Evolutionary conservation across 2,329 filamentous ascomycete genomes (phyloP).

Genomic region (Penicillium sp.): DNA sequence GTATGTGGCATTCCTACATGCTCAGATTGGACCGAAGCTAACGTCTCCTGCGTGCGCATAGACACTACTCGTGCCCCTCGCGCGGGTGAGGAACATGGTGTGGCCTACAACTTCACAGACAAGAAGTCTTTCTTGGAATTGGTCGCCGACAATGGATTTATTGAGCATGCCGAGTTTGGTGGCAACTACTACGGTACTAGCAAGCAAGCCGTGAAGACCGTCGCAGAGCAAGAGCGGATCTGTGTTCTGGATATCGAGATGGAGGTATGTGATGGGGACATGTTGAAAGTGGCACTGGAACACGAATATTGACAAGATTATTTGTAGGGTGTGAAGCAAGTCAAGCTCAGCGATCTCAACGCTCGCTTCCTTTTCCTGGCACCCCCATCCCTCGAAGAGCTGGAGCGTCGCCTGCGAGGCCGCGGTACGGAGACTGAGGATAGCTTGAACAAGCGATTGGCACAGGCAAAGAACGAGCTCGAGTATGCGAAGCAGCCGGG

Average conservation of each 20-base stretch:
- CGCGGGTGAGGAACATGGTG: slow-evolving; percentile 69
- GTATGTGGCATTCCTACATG: slow-evolving; percentile 23
- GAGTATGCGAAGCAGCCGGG: slow-evolving; percentile 68
- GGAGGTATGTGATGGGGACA: slow-evolving; percentile 60
- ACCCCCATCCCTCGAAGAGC: slow-evolving; percentile 69
- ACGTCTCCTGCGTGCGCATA: slow-evolving; percentile 9
- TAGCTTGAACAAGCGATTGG: slow-evolving; percentile 65
- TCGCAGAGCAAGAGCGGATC: slow-evolving; percentile 66
- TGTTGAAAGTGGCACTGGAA: too few relatives aligned
- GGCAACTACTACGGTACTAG: slow-evolving; percentile 85
- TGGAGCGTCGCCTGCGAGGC: slow-evolving; percentile 72
- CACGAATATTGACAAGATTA: background rate
- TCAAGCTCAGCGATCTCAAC: slow-evolving; percentile 70
- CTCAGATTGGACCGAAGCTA: slow-evolving; percentile 16
- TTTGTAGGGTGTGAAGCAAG: slow-evolving; percentile 79
- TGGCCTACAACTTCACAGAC: slow-evolving; percentile 77
- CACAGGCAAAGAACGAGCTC: slow-evolving; percentile 71
- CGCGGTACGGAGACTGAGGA: slow-evolving; percentile 77
- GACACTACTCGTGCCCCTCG: slow-evolving; percentile 82
- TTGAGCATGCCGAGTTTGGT: slow-evolving; percentile 84
- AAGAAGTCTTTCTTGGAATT: slow-evolving; percentile 66
- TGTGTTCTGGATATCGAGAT: slow-evolving; percentile 95
- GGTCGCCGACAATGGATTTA: slow-evolving; percentile 68
- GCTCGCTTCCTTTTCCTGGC: slow-evolving; percentile 83
- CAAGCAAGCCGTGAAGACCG: slow-evolving; percentile 72